phyloP scores from a whole-genome alignment of 2,329 filamentous ascomycete species.

The Aureobasidium musti region DNA sequence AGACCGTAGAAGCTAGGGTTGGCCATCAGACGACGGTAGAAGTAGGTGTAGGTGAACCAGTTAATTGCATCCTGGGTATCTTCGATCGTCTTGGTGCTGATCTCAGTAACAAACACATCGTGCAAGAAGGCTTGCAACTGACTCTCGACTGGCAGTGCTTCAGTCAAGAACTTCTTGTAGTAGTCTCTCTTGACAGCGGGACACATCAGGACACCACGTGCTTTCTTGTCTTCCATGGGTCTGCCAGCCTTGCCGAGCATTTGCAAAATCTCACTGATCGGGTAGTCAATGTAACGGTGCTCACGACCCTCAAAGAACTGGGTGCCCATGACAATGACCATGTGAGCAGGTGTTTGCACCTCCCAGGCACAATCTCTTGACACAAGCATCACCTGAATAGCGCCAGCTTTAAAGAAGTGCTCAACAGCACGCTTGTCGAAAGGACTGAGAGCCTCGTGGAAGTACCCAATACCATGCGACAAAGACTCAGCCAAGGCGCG shows the following conservation, averaged over 20 bases:
- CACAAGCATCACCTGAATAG: constrained; percentile 80
- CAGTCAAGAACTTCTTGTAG: constrained; percentile 98
- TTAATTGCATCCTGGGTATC: constrained; percentile 97
- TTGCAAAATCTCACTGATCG: constrained; percentile 88
- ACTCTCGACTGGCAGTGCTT: constrained; percentile 92
- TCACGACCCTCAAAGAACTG: constrained; percentile 97
- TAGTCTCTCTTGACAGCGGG: constrained; percentile 93
- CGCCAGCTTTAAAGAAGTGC: constrained; percentile 85
- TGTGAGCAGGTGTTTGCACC: constrained; percentile 79
- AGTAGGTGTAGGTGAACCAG: constrained; percentile 98
- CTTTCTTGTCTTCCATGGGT: constrained; percentile 73
- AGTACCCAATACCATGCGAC: constrained; percentile 93
- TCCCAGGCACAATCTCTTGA: constrained; percentile 96
- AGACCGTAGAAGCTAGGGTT: constrained; percentile 97
- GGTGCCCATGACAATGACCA: constrained; percentile 96
- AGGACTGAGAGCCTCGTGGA: constrained; percentile 85
- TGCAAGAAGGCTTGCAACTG: constrained; percentile 89
- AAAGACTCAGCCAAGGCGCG: constrained; percentile 84
- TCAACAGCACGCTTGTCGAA: constrained; percentile 94
- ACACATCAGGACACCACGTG: constrained; percentile 94
- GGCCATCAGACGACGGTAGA: constrained; percentile 89
- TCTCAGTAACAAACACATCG: constrained; percentile 95
- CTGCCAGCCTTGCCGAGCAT: constrained; percentile 96
- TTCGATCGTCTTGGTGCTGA: constrained; percentile 92
- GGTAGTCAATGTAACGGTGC: constrained; percentile 96